phyloP scores from a whole-genome alignment of 768 basidiomycete genomes.

The Dacryopinax spathularia region DNA sequence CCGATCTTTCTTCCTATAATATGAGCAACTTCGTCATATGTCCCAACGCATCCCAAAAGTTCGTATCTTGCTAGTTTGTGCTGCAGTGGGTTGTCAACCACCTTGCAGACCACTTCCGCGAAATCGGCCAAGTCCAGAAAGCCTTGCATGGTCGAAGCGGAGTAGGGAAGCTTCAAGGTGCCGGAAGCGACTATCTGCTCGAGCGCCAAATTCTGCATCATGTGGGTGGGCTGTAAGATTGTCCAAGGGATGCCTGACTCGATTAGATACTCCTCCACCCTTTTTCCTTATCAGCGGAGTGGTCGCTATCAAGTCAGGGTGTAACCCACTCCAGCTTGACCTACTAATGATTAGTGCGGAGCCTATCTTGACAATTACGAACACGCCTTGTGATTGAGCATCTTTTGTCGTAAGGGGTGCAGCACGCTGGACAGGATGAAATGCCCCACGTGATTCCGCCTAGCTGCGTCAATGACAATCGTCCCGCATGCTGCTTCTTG shows the following conservation, averaged over 20 bases:
- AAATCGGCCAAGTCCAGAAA: conserved; percentile 26
- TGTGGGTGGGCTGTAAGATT: conserved; percentile 25
- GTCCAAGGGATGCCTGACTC: conserved; percentile 27
- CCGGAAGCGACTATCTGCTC: conserved; percentile 14
- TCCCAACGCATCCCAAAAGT: conserved; percentile 23
- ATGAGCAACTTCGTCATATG: conserved; percentile 20
- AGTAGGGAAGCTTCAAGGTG: conserved; percentile 17
- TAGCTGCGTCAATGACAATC: conserved; percentile 23
- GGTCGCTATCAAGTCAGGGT: background rate
- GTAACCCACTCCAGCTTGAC: conserved; percentile 15
- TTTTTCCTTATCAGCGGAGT: conserved; percentile 7
- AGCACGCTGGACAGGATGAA: conserved; percentile 26
- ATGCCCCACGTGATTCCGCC: conserved; percentile 22
- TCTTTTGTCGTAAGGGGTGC: conserved; percentile 20
- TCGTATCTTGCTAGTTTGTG: conserved; percentile 27
- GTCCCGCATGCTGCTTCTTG: conserved; percentile 24
- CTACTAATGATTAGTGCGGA: conserved; percentile 13
- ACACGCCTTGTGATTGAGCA: conserved; percentile 19
- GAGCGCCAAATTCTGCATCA: conserved; percentile 23
- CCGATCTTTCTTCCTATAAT: conserved; percentile 12
- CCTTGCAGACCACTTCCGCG: conserved; percentile 18
- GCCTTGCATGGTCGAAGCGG: conserved; percentile 20
- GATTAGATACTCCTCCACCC: conserved; percentile 27
- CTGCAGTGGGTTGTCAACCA: conserved; percentile 19
- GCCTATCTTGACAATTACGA: conserved; percentile 5